Evolutionary conservation across 2,329 filamentous ascomycete species (phyloP).

Genomic region (Lachnellula arida): DNA sequence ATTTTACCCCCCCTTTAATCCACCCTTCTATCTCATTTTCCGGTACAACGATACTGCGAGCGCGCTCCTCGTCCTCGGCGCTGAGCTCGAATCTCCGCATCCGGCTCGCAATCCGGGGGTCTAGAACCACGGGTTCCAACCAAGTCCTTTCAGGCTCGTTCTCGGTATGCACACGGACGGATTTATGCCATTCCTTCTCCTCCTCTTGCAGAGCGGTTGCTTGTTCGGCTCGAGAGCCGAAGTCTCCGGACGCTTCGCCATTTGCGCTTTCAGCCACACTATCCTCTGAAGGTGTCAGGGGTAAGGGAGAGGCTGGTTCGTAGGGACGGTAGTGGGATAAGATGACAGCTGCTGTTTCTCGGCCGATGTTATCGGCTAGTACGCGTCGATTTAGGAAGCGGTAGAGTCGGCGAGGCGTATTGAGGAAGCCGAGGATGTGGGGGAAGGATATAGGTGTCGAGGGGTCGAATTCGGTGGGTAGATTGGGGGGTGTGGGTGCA

Average conservation of each 20-base stretch:
- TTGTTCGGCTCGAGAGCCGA: constrained; percentile 48
- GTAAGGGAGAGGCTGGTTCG: constrained; percentile 34
- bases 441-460: constrained; percentile 72
- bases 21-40: constrained; percentile 67
- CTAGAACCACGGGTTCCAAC: constrained; percentile 68
- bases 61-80: constrained; percentile 64
- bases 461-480: constrained; percentile 69
- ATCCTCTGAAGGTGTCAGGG: constrained; percentile 14
- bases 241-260: not conserved
- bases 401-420: constrained; percentile 80
- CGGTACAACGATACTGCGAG: constrained; percentile 55
- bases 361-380: constrained; percentile 83
- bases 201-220: constrained; percentile 61
- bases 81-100: constrained; percentile 76
- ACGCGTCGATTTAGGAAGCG: constrained; percentile 81
- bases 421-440: constrained; percentile 86
- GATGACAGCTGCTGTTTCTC: constrained; percentile 81
- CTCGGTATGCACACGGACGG: constrained; percentile 54
- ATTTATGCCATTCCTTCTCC: constrained; percentile 81
- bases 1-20: constrained; percentile 55
- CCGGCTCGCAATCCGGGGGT: constrained; percentile 67
- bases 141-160: constrained; percentile 66
- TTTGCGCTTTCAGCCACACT: not conserved
- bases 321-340: constrained; percentile 53
- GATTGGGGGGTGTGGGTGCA: constrained; percentile 56